Evolutionary conservation across 345 rosid genomes (phyloP).

Genomic region (Populus euphratica): DNA sequence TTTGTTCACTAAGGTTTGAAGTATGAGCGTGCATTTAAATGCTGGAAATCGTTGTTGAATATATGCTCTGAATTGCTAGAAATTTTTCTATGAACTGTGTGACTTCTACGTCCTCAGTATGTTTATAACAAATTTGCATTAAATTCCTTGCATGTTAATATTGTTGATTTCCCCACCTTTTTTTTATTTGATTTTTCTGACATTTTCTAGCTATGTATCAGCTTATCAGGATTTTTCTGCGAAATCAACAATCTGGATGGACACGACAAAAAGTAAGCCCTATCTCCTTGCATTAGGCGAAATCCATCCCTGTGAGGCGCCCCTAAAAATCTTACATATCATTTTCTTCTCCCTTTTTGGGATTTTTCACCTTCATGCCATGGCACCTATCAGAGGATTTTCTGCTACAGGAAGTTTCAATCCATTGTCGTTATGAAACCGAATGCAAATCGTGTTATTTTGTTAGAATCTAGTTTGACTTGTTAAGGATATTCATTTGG

Average conservation of each 20-base stretch:
- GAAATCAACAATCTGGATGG: background rate
- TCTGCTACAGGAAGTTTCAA: background rate
- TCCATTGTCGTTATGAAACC: background rate
- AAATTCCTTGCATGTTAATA: background rate
- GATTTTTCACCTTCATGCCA: background rate
- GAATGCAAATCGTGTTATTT: background rate
- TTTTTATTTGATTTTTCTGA: background rate
- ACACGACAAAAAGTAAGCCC: background rate
- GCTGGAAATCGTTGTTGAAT: background rate
- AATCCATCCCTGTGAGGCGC: background rate
- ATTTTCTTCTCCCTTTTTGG: slow-evolving; percentile 9
- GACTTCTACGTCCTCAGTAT: background rate
- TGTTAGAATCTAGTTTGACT: background rate
- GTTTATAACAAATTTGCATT: background rate
- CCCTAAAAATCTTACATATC: background rate
- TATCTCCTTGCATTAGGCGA: background rate
- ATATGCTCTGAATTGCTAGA: background rate
- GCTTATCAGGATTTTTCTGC: background rate
- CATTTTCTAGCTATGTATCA: background rate
- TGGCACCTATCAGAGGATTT: background rate
- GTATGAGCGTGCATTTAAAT: background rate
- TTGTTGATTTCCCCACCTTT: too few relatives aligned
- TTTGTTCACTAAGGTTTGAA: background rate
- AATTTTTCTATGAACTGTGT: background rate
- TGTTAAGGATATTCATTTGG: background rate